A percentile compares a stretch with the other conserved stretches of the same genome.
Evolutionary conservation across 1,284 basidiomycete genomes (phyloP).

Genomic region (Peniophora sp.): DNA sequence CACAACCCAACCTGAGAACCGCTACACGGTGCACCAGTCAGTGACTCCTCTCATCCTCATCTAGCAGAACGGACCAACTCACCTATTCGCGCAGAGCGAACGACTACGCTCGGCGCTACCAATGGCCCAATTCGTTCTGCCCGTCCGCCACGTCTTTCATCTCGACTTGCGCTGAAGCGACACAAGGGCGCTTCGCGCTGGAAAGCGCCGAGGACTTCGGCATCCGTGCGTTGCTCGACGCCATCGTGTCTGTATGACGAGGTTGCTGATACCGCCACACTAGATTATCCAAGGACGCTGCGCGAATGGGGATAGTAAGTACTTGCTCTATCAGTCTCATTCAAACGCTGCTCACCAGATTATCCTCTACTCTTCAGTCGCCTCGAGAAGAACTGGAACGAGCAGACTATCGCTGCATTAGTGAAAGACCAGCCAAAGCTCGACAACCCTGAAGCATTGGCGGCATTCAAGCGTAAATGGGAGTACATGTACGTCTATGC

Average conservation of each 20-base stretch:
- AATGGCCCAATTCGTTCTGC: slow-evolving; percentile 40
- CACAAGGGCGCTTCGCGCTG: slow-evolving; percentile 27
- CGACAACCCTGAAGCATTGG: slow-evolving; percentile 6
- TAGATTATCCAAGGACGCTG: slow-evolving; percentile 41
- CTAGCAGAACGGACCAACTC: background rate
- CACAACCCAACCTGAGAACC: slow-evolving; percentile 41
- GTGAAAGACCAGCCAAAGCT: slow-evolving; percentile 9
- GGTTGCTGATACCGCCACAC: no score
- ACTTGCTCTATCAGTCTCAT: background rate
- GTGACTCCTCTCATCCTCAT: slow-evolving; percentile 3
- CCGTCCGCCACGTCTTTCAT: slow-evolving; percentile 29
- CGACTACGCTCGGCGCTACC: slow-evolving; percentile 37
- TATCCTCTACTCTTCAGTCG: slow-evolving; percentile 10
- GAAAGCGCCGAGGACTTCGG: slow-evolving; percentile 37
- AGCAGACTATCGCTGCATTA: slow-evolving; percentile 8
- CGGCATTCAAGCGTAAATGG: slow-evolving; percentile 22
- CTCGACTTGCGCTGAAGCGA: slow-evolving; percentile 17
- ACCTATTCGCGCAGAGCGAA: slow-evolving; percentile 19
- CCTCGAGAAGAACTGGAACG: slow-evolving; percentile 16
- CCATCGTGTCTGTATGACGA: background rate
- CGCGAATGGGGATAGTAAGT: slow-evolving; percentile 33
- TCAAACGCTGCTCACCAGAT: background rate
- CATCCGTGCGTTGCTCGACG: slow-evolving; percentile 17
- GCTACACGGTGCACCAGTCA: slow-evolving; percentile 20
- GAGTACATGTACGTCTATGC: slow-evolving; percentile 20